Base-by-base conservation (phyloP, 768 basidiomycete genomes). In the Tylopilus vinaceipallidus region DNA sequence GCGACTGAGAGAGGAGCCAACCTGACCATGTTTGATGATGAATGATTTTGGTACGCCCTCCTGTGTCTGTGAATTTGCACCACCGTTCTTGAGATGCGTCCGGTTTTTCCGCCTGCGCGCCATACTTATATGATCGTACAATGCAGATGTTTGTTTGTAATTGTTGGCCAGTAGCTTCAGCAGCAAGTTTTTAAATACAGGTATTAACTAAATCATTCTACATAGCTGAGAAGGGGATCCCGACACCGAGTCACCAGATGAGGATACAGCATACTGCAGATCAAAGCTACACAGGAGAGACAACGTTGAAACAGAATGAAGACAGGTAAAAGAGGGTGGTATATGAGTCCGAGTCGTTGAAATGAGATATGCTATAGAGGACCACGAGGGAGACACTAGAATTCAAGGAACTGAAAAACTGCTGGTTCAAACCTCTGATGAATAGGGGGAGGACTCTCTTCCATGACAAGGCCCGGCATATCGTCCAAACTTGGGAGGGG, bases 11-110 rank as follows among this genome's bases (percentile, higher is more conserved):
- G 91, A 92, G 42, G 80, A 75, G 17, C 97, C 95, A 26, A 98
- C 94, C 49, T 86, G 83, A 34, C 97, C 97, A 72, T 95, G 91
- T 68, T 95, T 95, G 65, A 99, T 90, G 51, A 99, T 89, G 63
- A 99, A 98, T 0, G 93, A 94, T 72, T 90, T 95, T 4, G 95
- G 95, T 0, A 71, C 71, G 50, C 68, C 72, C 3, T 71, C 69
- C 20, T 65, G 58, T 2, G 70, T 63, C 23, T 65, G 62, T 11
- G 69, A 52, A 12, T 67, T 64, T 12, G 73, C 66, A 2, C 68
- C 66, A 35, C 72, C 69, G 12, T 77, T 80, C 60, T 90, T 91
- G 65, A 88, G 73, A 72, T 92, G 90, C 1, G 90, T 92, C 56
- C 88, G 78, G 64, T 83, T 84, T 67, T 92, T 92, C 55, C 87